Base-by-base conservation (phyloP, 305 asterid genomes). In the Fraxinus ornus region DNA sequence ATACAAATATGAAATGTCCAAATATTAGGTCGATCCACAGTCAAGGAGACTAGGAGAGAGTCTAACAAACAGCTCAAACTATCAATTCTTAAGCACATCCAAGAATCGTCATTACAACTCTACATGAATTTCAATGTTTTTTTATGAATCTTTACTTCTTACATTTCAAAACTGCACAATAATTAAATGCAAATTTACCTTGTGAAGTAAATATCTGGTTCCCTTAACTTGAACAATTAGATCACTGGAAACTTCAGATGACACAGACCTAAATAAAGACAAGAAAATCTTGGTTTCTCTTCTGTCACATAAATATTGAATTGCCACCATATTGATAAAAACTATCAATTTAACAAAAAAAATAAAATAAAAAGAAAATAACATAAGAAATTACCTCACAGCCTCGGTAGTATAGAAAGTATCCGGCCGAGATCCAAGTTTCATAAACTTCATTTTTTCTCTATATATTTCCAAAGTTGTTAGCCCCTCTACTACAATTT, bases 351-450 rank as follows among this genome's bases (percentile, higher is more conserved):
- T 7, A 21, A 30, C 24, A 19, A 57, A 21, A 2, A 60, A 60
- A 3, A 15, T 1, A 49, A 13, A 44, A 12, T 12, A 2, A 10
- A 44, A n/a, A n/a, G 1, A 37, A 37, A 1, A 37, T 7, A 37
- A 7, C 36, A 33, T 33, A 8, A 36, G 71, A 32, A 28, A 15
- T 84, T 74, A 82, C 87, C 98, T 94, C 24, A 90, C 93, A 60
- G 93, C 90, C 80, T 94, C 97, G 66, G 94, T 81, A 41, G 94
- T 88, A 86, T 85, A 93, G 88, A 91, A 95, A 85, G 97, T 93
- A 82, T 94, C 96, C 3, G 97, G 97, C 30, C 94, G 87, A 84
- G 94, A 93, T 77, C 99, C 99, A 71, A 94, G 93, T 83, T 95
- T 95, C 97, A 93, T 95, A 57, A 91, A 95, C 94, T 95, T 95